These are phyloP conservation scores for Botrytis deweyae DNA, from an alignment of 2,329 filamentous ascomycete species.

Conservation along the genomic window DNA sequence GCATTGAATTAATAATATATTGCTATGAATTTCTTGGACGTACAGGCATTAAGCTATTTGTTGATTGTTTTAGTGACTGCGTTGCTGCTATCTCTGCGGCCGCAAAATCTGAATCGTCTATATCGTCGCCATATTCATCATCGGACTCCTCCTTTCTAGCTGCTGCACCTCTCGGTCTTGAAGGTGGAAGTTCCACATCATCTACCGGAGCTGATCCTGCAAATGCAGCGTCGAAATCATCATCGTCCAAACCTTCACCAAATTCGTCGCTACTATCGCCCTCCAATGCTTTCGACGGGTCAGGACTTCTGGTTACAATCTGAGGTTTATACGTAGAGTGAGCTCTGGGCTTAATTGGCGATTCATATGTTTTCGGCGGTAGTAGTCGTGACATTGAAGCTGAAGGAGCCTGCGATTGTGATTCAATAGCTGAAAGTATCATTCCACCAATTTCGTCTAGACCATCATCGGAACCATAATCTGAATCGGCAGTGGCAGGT, in stretches of 20 bases:
- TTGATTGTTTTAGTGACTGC: constrained; percentile 52
- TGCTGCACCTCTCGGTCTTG: constrained; percentile 7
- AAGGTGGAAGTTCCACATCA: constrained; percentile 30
- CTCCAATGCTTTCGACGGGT: constrained; percentile 1
- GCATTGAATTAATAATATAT: constrained; percentile 43
- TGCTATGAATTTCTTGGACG: constrained; percentile 45
- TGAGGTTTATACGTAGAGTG: neutral
- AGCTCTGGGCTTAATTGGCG: neutral
- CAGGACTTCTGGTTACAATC: neutral
- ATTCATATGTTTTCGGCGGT: neutral
- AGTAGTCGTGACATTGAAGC: neutral
- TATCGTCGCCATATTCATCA: constrained; percentile 70
- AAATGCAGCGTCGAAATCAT: constrained; percentile 39
- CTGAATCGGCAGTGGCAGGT: constrained; percentile 11
- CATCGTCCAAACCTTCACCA: constrained; percentile 52
- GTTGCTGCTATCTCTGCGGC: constrained; percentile 71
- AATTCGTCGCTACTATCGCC: constrained; percentile 36
- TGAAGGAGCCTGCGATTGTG: constrained; percentile 9
- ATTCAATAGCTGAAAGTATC: constrained; percentile 20
- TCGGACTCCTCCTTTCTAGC: constrained; percentile 51
- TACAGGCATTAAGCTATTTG: constrained; percentile 49
- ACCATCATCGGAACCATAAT: constrained; percentile 22
- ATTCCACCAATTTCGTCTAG: constrained; percentile 19
- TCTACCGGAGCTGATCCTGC: constrained; percentile 39
- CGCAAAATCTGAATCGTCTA: constrained; percentile 71